Evolutionary conservation across 2,329 filamentous ascomycete genomes (phyloP), one percentile per base, ranked within the genome.

Genomic region (Dryadomyces quercus-mongolicae): DNA sequence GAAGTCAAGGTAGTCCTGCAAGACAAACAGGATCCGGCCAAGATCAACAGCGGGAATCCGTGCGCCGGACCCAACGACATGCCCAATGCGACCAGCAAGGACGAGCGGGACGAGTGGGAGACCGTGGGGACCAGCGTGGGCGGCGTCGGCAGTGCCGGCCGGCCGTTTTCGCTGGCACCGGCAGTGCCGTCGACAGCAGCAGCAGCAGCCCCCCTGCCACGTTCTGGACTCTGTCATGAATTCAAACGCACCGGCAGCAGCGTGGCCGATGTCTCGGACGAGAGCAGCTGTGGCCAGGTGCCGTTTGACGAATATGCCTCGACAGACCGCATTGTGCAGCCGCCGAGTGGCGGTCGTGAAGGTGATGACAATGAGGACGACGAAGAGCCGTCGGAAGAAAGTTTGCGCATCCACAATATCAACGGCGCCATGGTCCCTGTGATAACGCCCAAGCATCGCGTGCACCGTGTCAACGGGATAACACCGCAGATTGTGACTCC

Each of bases 191-290:
- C n/a, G n/a, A n/a, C n/a, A n/a, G n/a, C n/a, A n/a, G n/a, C n/a
- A n/a, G 18, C 47, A 36, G 3, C 42, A 22, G 22, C 9, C 12
- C 21, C 22, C n/a, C 16, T 34, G 22, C 50, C 36, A 13, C 22
- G 3, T 25, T 25, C 4, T 13, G 43, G 45, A 16, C 22, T 16
- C n/a, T 55, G 44, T 48, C 56, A 46, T 4, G 57, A 59, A 7
- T 51, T 52, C 47, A 59, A 61, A 18, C 22, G 50, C 4, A 58
- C 57, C 0, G 71, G 72, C 10, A 74, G 69, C 58, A 76, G 73
- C 54, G 58, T 76, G 21, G 73, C 73, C 2, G 68, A 75, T 55
- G 66, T 70, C 7, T 74, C 73, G 1, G 72, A 75, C 46, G 56
- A 56, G 25, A 48, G 57, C 21, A 62, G 55, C 31, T 58, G 16